Conservation (phyloP, 1,139 yeast species). For the Magnusiomyces paraingens region DNA sequence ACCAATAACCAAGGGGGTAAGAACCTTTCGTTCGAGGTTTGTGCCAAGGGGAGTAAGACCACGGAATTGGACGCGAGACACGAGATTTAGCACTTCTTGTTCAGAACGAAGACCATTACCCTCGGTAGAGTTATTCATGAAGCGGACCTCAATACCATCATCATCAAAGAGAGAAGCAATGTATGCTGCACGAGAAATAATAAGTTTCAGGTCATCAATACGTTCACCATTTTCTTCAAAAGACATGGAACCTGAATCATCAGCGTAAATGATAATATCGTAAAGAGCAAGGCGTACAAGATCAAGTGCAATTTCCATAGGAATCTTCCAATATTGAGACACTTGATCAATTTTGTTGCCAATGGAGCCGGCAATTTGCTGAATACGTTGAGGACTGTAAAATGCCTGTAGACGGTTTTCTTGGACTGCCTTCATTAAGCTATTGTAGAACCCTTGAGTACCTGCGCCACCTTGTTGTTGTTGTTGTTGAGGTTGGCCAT, state of each 20-base stretch:
- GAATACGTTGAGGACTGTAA: slow-evolving; percentile 31
- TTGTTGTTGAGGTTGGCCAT: slow-evolving; percentile 17
- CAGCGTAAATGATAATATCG: slow-evolving; percentile 31
- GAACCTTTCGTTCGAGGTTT: slow-evolving; percentile 25
- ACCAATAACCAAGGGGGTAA: slow-evolving; percentile 30
- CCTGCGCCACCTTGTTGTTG: slow-evolving; percentile 2
- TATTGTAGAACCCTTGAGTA: slow-evolving; percentile 18
- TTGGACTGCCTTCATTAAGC: slow-evolving; percentile 27
- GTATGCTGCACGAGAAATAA: slow-evolving; percentile 30
- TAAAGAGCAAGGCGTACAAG: slow-evolving; percentile 30
- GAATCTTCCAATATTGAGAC: slow-evolving; percentile 28
- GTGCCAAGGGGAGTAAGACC: slow-evolving; percentile 35
- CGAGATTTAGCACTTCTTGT: slow-evolving; percentile 26
- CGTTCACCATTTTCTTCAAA: slow-evolving; percentile 35
- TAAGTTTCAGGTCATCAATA: slow-evolving; percentile 32
- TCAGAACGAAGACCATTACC: slow-evolving; percentile 29
- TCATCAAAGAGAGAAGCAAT: slow-evolving; percentile 31
- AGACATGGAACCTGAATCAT: slow-evolving; percentile 35
- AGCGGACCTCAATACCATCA: slow-evolving; percentile 33
- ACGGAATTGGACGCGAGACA: slow-evolving; percentile 26
- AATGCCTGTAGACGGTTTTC: slow-evolving; percentile 30
- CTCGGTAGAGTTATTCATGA: slow-evolving; percentile 28
- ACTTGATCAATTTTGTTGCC: slow-evolving; percentile 24
- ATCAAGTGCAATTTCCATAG: slow-evolving; percentile 31
- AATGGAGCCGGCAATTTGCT: slow-evolving; percentile 27